Evolutionary conservation across 2,329 filamentous ascomycete species (phyloP), one percentile per base, ranked within the genome.

Genomic region (Grosmannia clavigera): DNA sequence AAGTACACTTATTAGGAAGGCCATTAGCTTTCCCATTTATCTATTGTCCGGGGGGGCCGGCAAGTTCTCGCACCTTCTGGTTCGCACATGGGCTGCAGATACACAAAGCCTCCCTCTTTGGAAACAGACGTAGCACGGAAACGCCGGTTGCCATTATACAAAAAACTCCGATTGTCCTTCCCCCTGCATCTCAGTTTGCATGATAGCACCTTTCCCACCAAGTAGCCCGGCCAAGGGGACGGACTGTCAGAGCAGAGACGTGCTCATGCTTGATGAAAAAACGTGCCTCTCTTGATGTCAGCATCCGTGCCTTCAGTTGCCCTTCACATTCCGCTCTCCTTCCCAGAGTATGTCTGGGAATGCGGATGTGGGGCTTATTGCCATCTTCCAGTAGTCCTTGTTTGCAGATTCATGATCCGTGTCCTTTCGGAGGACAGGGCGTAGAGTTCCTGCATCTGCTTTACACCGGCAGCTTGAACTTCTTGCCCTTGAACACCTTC

Each of bases 401-500:
- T 46, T n/a, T 46, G 43, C 19, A n/a, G 10, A 16, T 35, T 9
- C 4, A 19, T 19, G 19, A 16, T 40, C 14, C 38, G 11, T 40
- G 38, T 40, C 38, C 38, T 11, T 11, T 11, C 2, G 14, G 38
- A 40, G 19, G 40, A 43, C 40, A 9, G 14, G 22, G 25, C 10
- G 19, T 38, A 12, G 29, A 12, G 19, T 29, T 12, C 48, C 11
- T 9, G 10, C 3, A 10, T 27, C 12, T 27, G 29, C 19, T 2
- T 22, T 83, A 92, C 66, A 92, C 89, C 2, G 88, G 88, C 61
- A 92, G 78, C 73, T 90, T 89, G 73, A 92, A 92, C 78, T 90
- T 92, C 80, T 90, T 88, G 67, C 88, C 88, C 78, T 92, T 90
- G 75, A 92, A 77, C 55, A 92, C 87, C 85, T 96, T 97, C 62